Conservation (phyloP, 305 asterid species). For the Fraxinus dipetala region DNA sequence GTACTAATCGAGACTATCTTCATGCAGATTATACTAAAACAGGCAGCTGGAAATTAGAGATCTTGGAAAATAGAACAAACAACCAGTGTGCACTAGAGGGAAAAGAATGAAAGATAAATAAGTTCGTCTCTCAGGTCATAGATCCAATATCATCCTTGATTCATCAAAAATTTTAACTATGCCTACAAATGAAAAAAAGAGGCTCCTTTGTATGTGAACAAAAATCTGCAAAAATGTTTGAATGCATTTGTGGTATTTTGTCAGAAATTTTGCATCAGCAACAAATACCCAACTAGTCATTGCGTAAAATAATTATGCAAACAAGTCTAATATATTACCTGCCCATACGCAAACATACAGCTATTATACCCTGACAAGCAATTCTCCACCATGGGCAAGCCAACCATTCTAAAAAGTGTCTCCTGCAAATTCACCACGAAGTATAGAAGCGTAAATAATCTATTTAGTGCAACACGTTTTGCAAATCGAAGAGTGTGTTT, state of each 20-base stretch:
- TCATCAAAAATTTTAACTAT: neutral
- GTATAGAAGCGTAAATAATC: constrained; percentile 15
- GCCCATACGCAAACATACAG: constrained; percentile 99
- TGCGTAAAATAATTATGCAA: neutral
- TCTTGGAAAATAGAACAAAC: neutral
- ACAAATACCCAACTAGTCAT: neutral
- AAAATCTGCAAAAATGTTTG: neutral
- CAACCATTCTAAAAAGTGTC: constrained; percentile 87
- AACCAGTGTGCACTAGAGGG: neutral
- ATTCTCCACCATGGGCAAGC: constrained; percentile 97
- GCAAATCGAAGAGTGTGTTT: constrained; percentile 4
- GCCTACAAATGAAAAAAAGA: neutral
- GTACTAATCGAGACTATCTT: neutral
- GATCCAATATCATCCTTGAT: constrained; percentile 9
- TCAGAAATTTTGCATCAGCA: neutral
- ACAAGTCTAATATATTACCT: constrained; percentile 43
- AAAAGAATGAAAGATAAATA: neutral
- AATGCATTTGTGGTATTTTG: neutral
- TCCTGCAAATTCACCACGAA: constrained; percentile 50
- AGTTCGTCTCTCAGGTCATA: neutral
- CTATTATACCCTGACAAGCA: constrained; percentile 96
- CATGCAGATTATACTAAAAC: neutral
- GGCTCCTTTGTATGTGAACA: neutral
- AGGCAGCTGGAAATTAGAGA: neutral
- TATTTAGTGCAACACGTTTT: constrained; percentile 11